Conservation (phyloP, 441 rosid genomes). For the Bruguiera hainesii region DNA sequence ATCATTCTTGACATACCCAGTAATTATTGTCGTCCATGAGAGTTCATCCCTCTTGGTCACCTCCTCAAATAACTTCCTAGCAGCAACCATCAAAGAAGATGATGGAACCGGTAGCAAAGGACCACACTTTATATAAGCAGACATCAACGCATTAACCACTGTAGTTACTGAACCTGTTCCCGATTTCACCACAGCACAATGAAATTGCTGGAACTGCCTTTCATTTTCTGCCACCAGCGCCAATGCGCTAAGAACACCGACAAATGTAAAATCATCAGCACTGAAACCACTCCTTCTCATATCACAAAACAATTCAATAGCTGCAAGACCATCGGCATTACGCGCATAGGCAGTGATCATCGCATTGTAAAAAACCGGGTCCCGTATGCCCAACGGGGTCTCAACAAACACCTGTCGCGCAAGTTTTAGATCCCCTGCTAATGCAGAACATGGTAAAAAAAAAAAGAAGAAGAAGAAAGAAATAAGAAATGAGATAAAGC, state of each 20-base stretch:
- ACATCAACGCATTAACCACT: constrained; percentile 61
- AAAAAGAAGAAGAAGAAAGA: too few relatives aligned
- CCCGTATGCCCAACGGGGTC: constrained; percentile 54
- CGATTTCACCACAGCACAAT: constrained; percentile 66
- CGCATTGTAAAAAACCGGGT: constrained; percentile 71
- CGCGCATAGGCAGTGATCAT: constrained; percentile 72
- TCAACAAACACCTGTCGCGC: constrained; percentile 40
- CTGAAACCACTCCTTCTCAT: constrained; percentile 46
- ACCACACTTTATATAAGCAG: constrained; percentile 58
- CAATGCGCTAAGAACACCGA: constrained; percentile 55
- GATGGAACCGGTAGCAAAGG: constrained; percentile 40
- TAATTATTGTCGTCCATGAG: constrained; percentile 52
- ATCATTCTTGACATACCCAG: constrained; percentile 54
- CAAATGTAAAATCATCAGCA: constrained; percentile 65
- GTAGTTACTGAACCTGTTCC: constrained; percentile 57
- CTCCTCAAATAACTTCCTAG: constrained; percentile 53
- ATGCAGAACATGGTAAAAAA: too few relatives aligned
- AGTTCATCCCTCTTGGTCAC: constrained; percentile 45
- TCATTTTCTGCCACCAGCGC: constrained; percentile 46
- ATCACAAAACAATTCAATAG: constrained; percentile 45
- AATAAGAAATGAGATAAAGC: too few relatives aligned
- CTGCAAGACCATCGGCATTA: constrained; percentile 57
- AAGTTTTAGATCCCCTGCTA: constrained; percentile 31
- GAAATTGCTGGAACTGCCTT: constrained; percentile 64
- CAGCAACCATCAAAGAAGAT: constrained; percentile 37